A percentile compares a stretch with the other conserved stretches of the same genome.
Evolutionary conservation across 495 filamentous ascomycete species (phyloP).

Genomic region (Neurospora discreta): DNA sequence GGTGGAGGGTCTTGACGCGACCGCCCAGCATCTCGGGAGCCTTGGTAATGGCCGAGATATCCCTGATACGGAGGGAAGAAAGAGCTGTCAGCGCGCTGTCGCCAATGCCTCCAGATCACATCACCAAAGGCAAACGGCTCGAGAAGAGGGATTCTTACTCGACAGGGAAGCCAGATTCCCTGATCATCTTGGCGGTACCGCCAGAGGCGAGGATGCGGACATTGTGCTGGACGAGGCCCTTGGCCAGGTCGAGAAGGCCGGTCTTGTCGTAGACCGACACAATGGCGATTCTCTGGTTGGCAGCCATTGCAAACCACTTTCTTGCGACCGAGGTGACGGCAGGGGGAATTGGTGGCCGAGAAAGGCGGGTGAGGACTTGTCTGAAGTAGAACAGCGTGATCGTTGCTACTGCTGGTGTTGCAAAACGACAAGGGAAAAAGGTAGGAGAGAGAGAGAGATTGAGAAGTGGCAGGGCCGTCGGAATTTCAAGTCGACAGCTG

Average conservation of each 20-base stretch:
- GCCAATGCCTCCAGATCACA: background rate
- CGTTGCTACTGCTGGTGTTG: background rate
- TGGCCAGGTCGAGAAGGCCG: slow-evolving; percentile 87
- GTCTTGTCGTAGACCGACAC: slow-evolving; percentile 99
- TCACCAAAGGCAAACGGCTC: background rate
- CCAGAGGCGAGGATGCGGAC: slow-evolving; percentile 88
- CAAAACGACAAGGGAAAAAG: background rate
- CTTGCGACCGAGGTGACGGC: slow-evolving; percentile 2
- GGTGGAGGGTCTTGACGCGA: slow-evolving; percentile 94
- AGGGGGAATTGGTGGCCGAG: background rate
- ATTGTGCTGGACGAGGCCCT: slow-evolving; percentile 82
- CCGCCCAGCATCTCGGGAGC: slow-evolving; percentile 97
- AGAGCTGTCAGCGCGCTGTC: background rate
- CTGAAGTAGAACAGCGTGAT: background rate
- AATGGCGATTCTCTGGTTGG: slow-evolving; percentile 55
- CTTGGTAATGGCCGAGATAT: slow-evolving; percentile 94
- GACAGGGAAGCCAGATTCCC: slow-evolving; percentile 87
- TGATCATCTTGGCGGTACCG: slow-evolving; percentile 87
- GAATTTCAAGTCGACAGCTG: background rate
- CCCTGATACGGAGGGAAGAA: slow-evolving; percentile 38
- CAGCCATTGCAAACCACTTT: slow-evolving; percentile 21
- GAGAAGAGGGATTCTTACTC: slow-evolving; percentile 47
- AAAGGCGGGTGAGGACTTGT: background rate
- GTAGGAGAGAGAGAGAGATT: background rate
- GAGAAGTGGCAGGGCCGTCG: background rate